Evolutionary conservation across 2,329 filamentous ascomycete species (phyloP).

Genomic region (Dryadomyces quercus-mongolicae): DNA sequence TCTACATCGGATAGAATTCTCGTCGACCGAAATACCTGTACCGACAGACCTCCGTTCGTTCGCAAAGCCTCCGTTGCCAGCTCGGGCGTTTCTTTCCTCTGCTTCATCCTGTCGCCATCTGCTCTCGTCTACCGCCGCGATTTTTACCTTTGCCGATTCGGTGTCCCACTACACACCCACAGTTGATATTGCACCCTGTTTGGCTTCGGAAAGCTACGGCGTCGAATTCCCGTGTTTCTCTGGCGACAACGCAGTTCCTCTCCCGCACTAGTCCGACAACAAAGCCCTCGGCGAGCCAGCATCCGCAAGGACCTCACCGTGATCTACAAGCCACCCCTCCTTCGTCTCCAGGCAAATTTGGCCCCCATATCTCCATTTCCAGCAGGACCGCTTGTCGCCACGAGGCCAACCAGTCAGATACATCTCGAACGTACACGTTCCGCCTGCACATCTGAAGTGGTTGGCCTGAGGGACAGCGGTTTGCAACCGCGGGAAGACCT

Average conservation of each 20-base stretch:
- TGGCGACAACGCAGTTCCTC: neutral
- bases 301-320: neutral
- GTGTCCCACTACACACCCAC: neutral
- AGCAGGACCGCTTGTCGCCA: neutral
- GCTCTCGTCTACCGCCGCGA: neutral
- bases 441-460: neutral
- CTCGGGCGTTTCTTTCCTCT: neutral
- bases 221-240: neutral
- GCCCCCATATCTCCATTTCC: neutral
- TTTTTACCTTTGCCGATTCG: neutral
- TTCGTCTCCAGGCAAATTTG: neutral
- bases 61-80: too few relatives aligned
- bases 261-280: neutral
- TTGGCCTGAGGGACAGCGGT: neutral
- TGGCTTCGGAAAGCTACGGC: neutral
- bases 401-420: neutral
- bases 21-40: neutral
- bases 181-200: neutral
- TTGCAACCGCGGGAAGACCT: constrained; percentile 16
- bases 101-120: neutral
- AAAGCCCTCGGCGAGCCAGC: neutral
- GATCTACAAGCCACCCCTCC: neutral
- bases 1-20: neutral
- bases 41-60: neutral
- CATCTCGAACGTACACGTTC: neutral